Conservation (phyloP, 768 basidiomycete genomes). For the Podaxis carcinomalis region DNA sequence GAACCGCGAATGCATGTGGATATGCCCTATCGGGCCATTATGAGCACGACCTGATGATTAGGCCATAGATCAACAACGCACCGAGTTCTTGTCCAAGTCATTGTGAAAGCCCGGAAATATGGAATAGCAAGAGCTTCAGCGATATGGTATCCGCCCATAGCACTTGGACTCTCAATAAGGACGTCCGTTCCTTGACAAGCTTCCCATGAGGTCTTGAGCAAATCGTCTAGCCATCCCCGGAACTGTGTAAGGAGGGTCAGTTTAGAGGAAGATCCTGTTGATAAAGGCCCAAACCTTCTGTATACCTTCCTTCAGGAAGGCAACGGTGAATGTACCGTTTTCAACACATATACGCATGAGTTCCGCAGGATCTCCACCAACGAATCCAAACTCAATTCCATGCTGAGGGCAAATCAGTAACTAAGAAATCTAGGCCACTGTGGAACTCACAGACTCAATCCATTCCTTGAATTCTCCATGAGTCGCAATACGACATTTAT, state of each 20-base stretch:
- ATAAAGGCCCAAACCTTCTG: constrained; percentile 55
- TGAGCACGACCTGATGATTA: constrained; percentile 6
- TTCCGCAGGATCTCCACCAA: constrained; percentile 97
- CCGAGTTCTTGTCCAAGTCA: constrained; percentile 97
- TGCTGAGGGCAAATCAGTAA: constrained; percentile 45
- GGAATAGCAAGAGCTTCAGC: constrained; percentile 92
- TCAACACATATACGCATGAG: constrained; percentile 97
- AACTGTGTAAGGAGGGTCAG: constrained; percentile 49
- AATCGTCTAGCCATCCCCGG: constrained; percentile 96
- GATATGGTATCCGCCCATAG: constrained; percentile 97
- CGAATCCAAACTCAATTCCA: constrained; percentile 92
- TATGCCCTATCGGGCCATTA: constrained; percentile 58
- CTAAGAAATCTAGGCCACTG: constrained; percentile 4
- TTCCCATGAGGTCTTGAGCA: constrained; percentile 92
- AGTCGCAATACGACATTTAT: constrained; percentile 86
- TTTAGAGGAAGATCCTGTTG: constrained; percentile 1
- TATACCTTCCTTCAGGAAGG: constrained; percentile 89
- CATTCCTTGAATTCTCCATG: constrained; percentile 94
- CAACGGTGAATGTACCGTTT: constrained; percentile 95
- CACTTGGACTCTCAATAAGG: constrained; percentile 91
- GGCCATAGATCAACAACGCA: constrained; percentile 16
- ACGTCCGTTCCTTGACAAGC: constrained; percentile 95
- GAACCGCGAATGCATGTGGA: constrained; percentile 97
- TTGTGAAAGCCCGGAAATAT: constrained; percentile 94
- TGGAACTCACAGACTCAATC: constrained; percentile 79